Evolutionary conservation across 768 basidiomycete species (phyloP).

Genomic region (Trichaptum fuscoviolaceum): DNA sequence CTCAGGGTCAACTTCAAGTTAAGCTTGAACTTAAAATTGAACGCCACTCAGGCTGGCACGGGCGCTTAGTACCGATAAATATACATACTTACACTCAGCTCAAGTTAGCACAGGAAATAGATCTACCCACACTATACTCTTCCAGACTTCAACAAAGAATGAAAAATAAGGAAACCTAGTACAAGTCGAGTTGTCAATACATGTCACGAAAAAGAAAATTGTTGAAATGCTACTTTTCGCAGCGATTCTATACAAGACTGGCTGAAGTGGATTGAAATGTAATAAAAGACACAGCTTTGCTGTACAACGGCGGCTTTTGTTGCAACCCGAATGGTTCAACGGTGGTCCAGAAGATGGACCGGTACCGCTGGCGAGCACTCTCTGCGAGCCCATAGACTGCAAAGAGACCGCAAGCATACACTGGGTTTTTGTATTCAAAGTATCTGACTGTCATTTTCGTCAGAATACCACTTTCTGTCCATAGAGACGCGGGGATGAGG

Average conservation of each 20-base stretch:
- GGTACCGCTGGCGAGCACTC: neutral
- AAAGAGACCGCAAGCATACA: neutral
- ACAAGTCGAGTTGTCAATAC: too few relatives aligned
- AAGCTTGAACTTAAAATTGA: too few relatives aligned
- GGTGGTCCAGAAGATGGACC: neutral
- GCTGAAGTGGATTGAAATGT: neutral
- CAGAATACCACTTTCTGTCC: neutral
- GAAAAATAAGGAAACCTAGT: too few relatives aligned
- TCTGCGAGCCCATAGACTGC: neutral
- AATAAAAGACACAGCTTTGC: neutral
- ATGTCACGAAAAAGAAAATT: too few relatives aligned
- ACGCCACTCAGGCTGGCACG: too few relatives aligned
- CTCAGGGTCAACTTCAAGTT: too few relatives aligned
- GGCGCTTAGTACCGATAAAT: too few relatives aligned
- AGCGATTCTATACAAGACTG: neutral
- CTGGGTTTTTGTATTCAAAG: slow-evolving; percentile 22
- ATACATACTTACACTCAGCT: too few relatives aligned
- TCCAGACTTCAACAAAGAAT: too few relatives aligned
- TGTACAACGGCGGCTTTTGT: neutral
- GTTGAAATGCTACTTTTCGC: too few relatives aligned
- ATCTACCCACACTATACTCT: too few relatives aligned
- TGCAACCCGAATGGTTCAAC: neutral
- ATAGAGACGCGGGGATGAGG: neutral
- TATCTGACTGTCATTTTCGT: slow-evolving; percentile 29
- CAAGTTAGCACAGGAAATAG: too few relatives aligned